Base-by-base conservation (phyloP, 345 rosid species). In the Pistacia vera region DNA sequence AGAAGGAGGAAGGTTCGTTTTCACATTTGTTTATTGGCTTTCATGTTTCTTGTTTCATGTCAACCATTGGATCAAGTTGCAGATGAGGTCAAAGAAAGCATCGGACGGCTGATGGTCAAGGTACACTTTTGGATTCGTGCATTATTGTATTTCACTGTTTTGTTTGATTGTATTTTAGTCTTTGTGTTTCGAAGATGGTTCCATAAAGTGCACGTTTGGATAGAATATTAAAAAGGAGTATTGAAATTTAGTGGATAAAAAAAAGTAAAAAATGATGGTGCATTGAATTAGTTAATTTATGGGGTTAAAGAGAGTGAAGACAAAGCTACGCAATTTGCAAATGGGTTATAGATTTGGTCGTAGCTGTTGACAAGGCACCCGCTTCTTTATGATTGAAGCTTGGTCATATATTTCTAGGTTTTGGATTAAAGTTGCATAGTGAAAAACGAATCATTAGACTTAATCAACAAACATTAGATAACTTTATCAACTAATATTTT, bases 261-360 rank as follows among this genome's bases (percentile, higher is more conserved):
- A 22, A 22, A 22, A 22, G 25, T 22, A 22, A 22, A 22, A 22
- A 22, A 22, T 22, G 5, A 38, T 28, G 41, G 25, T 55, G 57
- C 48, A 6, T 48, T 75, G 73, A 13, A 68, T 67, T 18, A 28
- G 25, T 18, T 44, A 28, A 44, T 66, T 3, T 8, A 10, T 36
- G 33, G 33, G 33, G 16, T 11, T 62, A 12, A 17, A 28, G 20
- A 16, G 56, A 11, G 35, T 33, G 66, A 62, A 35, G 70, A 70
- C 46, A 61, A 28, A 59, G 66, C 41, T 2, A 61, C 30, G 46
- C 22, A 6, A 65, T 30, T 13, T 11, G 55, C 14, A 52, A 14
- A 51, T 49, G 33, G 5, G 22, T 14, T 41, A 58, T 33, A 33
- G 73, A 80, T 75, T 66, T 70, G 68, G 76, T 75, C 82, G 4